Evolutionary conservation across 2,329 filamentous ascomycete genomes (phyloP).

Genomic region (Colletotrichum karsti): DNA sequence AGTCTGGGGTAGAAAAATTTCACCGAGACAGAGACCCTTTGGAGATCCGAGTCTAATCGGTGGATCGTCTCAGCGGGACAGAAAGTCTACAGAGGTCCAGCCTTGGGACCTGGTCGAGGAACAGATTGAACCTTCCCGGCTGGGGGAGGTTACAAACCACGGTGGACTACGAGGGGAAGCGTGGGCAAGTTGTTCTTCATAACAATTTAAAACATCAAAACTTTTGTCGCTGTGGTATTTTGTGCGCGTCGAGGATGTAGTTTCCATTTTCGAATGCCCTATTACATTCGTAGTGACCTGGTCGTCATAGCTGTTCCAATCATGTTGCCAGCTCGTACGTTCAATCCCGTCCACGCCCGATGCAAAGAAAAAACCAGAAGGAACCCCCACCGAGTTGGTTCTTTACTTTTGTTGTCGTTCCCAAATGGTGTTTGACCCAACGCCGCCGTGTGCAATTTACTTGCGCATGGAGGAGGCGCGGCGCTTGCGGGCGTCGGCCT

Average conservation of each 20-base stretch:
- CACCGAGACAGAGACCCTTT: not conserved
- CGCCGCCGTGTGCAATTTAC: conserved; percentile 58
- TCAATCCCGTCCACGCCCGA: conserved; percentile 45
- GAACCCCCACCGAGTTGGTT: conserved; percentile 35
- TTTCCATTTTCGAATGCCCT: conserved; percentile 44
- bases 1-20: not conserved
- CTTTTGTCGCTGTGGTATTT: conserved; percentile 26
- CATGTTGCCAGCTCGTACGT: conserved; percentile 31
- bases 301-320: not conserved
- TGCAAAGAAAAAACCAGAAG: conserved; percentile 49
- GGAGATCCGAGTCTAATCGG: not conserved
- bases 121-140: no score
- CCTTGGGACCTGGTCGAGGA: no score
- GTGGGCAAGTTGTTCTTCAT: not conserved
- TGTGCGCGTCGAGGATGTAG: conserved; percentile 39
- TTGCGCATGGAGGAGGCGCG: conserved; percentile 95
- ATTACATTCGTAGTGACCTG: conserved; percentile 44
- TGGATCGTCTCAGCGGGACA: not conserved
- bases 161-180: not conserved
- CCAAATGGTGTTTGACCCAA: conserved; percentile 24
- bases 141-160: no score
- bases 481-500: conserved; percentile 95
- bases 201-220: conserved; percentile 6
- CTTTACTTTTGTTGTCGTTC: conserved; percentile 36
- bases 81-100: not conserved